Evolutionary conservation across 768 basidiomycete genomes (phyloP).

Genomic region (Phaeolepiota aurea): DNA sequence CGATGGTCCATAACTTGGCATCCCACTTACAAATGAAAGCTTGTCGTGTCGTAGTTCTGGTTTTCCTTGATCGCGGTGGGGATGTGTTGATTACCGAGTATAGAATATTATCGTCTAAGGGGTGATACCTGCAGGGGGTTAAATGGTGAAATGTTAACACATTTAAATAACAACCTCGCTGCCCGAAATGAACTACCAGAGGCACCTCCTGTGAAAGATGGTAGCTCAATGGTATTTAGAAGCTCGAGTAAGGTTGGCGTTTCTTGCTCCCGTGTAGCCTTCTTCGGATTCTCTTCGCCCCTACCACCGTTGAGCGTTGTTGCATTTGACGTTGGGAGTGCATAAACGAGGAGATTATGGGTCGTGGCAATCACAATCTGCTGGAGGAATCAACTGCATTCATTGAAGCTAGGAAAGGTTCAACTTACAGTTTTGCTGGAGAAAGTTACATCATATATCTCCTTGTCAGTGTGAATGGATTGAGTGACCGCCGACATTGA

Average conservation of each 20-base stretch:
- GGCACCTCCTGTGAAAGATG: conserved; percentile 35
- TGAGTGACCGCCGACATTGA: conserved; percentile 39
- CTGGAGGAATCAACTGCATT: not conserved
- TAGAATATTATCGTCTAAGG: conserved; percentile 38
- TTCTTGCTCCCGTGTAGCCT: conserved; percentile 9
- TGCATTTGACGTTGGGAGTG: conserved; percentile 28
- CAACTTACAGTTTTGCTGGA: conserved; percentile 48
- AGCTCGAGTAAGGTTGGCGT: conserved; percentile 24
- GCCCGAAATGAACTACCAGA: conserved; percentile 55
- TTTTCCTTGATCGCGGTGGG: conserved; percentile 45
- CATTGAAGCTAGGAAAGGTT: not conserved
- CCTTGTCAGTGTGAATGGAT: conserved; percentile 55
- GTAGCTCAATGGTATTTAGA: conserved; percentile 45
- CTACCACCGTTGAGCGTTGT: conserved; percentile 20
- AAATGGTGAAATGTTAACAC: no score
- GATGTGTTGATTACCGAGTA: conserved; percentile 70
- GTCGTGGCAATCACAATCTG: conserved; percentile 67
- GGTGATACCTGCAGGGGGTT: conserved; percentile 42
- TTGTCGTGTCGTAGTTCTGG: conserved; percentile 46
- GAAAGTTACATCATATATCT: conserved; percentile 85
- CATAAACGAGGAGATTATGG: conserved; percentile 53
- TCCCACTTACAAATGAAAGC: conserved; percentile 73
- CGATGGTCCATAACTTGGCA: conserved; percentile 55
- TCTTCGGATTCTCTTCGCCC: conserved; percentile 32
- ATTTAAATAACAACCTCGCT: conserved; percentile 32